A percentile compares a stretch with the other conserved stretches of the same genome.
These are phyloP conservation scores for Parastagonospora nodorum DNA, from an alignment of 2,329 filamentous ascomycete genomes.

Conservation along the genomic window DNA sequence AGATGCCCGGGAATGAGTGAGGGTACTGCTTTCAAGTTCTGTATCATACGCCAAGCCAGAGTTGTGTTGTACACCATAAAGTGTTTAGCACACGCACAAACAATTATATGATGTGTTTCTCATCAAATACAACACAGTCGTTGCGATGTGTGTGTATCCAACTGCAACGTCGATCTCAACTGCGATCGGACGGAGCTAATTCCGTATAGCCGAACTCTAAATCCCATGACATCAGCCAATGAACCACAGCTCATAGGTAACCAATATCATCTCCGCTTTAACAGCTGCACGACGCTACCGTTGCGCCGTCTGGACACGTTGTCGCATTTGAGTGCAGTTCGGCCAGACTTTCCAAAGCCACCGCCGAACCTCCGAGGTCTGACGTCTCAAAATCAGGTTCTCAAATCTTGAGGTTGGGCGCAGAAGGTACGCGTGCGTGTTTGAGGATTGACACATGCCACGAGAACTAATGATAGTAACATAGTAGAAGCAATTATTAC, in stretches of 20 bases:
- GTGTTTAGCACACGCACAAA: not conserved
- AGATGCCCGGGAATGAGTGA: not conserved
- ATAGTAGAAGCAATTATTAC: too few species aligned
- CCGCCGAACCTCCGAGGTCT: too few species aligned
- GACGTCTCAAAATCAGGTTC: too few species aligned
- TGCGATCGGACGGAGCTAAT: not conserved
- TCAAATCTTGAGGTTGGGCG: too few species aligned
- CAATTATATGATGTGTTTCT: too few species aligned
- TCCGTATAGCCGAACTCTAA: conserved; percentile 4
- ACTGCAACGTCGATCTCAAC: not conserved
- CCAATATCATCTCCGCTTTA: conserved; percentile 19
- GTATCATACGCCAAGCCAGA: not conserved
- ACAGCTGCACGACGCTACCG: conserved; percentile 1
- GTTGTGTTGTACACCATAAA: not conserved
- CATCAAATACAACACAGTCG: too few species aligned
- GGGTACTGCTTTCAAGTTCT: not conserved
- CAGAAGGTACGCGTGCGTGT: too few species aligned
- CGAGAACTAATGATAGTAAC: too few species aligned
- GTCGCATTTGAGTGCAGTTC: not conserved
- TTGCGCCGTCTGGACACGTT: conserved; percentile 12
- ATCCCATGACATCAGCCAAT: conserved; percentile 26
- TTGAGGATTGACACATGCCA: too few species aligned
- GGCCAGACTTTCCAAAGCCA: too few species aligned
- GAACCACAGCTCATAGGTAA: conserved; percentile 13
- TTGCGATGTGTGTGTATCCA: not conserved